Evolutionary conservation across 129 eudicot genomes (phyloP), one percentile per base, ranked within the genome.

Genomic region (Gnaphalium uliginosum): DNA sequence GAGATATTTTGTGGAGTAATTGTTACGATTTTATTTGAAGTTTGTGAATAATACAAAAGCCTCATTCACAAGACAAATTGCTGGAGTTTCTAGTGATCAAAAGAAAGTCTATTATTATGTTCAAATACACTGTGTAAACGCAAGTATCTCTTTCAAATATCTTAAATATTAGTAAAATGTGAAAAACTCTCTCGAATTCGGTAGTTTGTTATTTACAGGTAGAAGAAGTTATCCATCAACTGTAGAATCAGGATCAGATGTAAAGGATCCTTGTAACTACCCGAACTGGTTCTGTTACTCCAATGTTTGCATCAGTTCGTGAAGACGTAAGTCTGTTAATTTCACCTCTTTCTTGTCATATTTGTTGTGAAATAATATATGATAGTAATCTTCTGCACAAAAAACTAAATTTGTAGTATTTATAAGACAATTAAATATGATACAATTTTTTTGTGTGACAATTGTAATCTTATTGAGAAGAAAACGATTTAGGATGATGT

Each of bases 41-140:
- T 84, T 85, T 77, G 94, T 92, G 48, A 51, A 74, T 76, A 81
- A 82, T 76, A 72, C 85, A 56, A 89, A 89, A 81, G 81, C 84
- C 64, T 76, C 88, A 30, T 66, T 82, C 51, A 78, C 76, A 76
- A 86, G 89, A 79, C 89, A 87, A 75, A 85, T 74, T 61, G 86
- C 79, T 54, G 83, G 85, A 63, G 77, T 70, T 62, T 75, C 84
- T 50, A 74, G 79, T 80, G 91, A 86, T 68, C 85, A 81, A 57
- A 79, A 61, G 56, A 84, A 81, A 70, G 41, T 60, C 60, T 91
- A 85, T 72, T 68, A 89, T 24, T 75, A 80, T 85, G 68, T 73
- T 26, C 88, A 78, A 69, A 75, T 86, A 64, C 84, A 50, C 8
- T 83, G 87, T 46, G 30, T 79, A 39, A 86, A 85, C 89, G 96